These are phyloP conservation scores for Panicum miliaceum DNA, from an alignment of 176 grass and related monocot species.

Conservation along the genomic window DNA sequence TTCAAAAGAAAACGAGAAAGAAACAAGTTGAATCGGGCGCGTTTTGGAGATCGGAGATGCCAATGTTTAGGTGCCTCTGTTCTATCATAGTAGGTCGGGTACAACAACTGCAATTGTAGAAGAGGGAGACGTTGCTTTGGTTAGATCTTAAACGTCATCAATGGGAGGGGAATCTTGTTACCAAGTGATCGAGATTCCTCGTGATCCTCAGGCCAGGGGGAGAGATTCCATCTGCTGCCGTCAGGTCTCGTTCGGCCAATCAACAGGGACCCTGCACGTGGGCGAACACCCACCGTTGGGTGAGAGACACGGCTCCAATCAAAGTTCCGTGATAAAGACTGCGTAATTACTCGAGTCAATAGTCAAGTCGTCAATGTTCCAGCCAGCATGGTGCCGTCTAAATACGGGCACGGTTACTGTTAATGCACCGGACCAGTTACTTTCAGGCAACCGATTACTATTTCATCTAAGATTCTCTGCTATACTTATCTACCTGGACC, in stretches of 20 bases:
- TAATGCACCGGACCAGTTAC: background rate
- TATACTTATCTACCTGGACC: background rate
- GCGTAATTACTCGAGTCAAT: background rate
- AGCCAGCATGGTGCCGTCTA: background rate
- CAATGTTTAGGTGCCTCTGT: conserved; percentile 3
- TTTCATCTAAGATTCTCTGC: background rate
- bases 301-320: background rate
- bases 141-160: background rate
- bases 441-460: background rate
- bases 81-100: background rate
- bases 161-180: background rate
- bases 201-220: background rate
- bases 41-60: background rate
- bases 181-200: conserved; percentile 1
- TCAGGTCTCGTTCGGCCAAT: background rate
- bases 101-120: background rate
- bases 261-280: background rate
- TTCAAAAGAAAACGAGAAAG: background rate
- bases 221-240: conserved; percentile 24
- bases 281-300: background rate
- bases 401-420: background rate
- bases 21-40: too few relatives aligned
- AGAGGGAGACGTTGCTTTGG: background rate
- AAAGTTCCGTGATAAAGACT: background rate
- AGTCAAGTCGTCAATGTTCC: background rate